These are phyloP conservation scores for Skeletonema costatum DNA, from an alignment of 108 stramenopile genomes.

Conservation along the genomic window DNA sequence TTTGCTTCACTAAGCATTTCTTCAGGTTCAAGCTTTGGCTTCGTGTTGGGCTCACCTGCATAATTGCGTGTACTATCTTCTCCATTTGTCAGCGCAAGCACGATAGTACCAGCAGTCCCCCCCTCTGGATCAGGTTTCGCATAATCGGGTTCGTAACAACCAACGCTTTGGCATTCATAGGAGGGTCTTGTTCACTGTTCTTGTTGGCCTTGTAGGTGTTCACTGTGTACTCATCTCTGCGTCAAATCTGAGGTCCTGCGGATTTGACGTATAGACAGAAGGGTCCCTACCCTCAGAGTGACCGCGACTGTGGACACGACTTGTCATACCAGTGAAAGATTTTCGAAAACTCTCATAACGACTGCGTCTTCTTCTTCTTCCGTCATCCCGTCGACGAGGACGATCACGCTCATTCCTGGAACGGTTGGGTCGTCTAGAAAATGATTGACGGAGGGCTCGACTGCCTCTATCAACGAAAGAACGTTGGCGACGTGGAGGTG, in stretches of 20 bases:
- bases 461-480: not conserved
- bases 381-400: not conserved
- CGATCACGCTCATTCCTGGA: not conserved
- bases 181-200: not conserved
- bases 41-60: not conserved
- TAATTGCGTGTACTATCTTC: not conserved
- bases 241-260: constrained; percentile 14
- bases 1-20: not conserved
- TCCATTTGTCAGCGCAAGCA: not conserved
- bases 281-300: not conserved
- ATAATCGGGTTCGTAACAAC: not conserved
- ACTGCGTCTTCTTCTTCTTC: not conserved
- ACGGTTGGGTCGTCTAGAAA: not conserved
- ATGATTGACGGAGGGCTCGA: not conserved
- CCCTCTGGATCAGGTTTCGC: not conserved
- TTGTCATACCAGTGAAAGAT: not conserved
- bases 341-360: not conserved
- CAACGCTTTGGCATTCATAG: not conserved
- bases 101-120: not conserved
- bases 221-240: constrained; percentile 25
- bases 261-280: constrained; percentile 1
- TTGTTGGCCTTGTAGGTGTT: constrained; percentile 30
- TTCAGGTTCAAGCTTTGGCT: not conserved
- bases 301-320: not conserved
- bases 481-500: not conserved